phyloP scores from a whole-genome alignment of 2,329 filamentous ascomycete species.

The Fusarium gaditjirri region DNA sequence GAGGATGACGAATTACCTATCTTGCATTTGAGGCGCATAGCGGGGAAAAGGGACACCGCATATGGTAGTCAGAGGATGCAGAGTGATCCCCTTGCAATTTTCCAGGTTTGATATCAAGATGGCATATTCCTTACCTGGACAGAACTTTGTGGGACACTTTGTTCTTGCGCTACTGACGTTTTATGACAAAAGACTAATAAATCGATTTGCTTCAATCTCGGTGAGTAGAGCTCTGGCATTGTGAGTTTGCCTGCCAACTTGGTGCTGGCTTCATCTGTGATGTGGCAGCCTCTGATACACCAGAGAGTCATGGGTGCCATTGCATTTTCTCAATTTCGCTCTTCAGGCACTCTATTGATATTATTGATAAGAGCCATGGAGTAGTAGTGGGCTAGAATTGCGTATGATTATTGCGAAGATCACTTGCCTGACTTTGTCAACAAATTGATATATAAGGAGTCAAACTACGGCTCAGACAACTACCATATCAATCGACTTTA shows the following conservation, averaged over 20 bases:
- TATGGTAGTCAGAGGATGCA: constrained; percentile 19
- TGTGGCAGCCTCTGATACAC: neutral
- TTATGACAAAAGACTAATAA: constrained; percentile 39
- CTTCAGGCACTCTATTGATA: neutral
- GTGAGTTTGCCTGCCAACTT: neutral
- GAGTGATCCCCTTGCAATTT: constrained; percentile 21
- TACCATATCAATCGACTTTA: constrained; percentile 23
- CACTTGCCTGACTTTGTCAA: neutral
- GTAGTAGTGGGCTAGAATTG: neutral
- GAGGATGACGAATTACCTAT: constrained; percentile 8
- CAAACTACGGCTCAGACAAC: constrained; percentile 1
- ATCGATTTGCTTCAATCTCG: constrained; percentile 10
- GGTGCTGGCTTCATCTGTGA: neutral
- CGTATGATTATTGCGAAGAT: neutral
- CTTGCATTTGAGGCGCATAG: constrained; percentile 48
- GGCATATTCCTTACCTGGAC: constrained; percentile 29
- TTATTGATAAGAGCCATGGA: neutral
- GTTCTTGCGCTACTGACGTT: constrained; percentile 35
- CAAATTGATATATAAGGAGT: neutral
- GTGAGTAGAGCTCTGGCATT: neutral
- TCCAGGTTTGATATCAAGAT: constrained; percentile 21
- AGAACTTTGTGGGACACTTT: constrained; percentile 9
- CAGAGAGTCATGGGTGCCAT: neutral
- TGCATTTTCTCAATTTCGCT: neutral
- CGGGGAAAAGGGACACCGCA: constrained; percentile 36